phyloP scores from a whole-genome alignment of 371 early-diverging fungal genomes.

The Batrachochytrium dendrobatidis region DNA sequence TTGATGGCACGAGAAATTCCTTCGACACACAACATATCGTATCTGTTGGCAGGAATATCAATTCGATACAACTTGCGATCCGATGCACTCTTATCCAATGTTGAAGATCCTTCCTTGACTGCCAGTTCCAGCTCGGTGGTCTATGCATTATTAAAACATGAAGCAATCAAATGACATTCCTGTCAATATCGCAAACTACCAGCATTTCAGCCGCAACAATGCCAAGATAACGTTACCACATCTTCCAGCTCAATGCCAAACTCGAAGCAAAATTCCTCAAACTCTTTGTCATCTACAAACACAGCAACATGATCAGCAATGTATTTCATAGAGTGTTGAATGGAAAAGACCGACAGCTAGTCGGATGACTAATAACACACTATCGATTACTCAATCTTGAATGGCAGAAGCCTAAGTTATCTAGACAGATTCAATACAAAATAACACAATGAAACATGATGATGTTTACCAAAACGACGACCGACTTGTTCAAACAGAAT shows the following conservation, averaged over 20 bases:
- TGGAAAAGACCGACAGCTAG: no score
- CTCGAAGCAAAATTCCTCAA: slow-evolving; percentile 97
- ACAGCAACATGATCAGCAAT: no score
- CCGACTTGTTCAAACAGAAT: slow-evolving; percentile 76
- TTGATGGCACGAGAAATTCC: slow-evolving; percentile 86
- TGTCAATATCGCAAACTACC: background rate
- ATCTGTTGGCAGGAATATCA: slow-evolving; percentile 99
- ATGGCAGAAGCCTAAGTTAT: no score
- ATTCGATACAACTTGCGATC: slow-evolving; percentile 88
- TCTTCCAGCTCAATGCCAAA: slow-evolving; percentile 99
- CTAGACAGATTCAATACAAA: no score
- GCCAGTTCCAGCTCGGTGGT: slow-evolving; percentile 72
- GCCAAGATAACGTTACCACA: slow-evolving; percentile 39
- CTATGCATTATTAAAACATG: slow-evolving; percentile 33
- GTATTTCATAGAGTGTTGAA: no score
- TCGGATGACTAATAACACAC: no score
- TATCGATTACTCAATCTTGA: no score
- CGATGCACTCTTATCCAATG: slow-evolving; percentile 44
- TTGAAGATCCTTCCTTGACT: slow-evolving; percentile 54
- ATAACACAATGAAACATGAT: no score
- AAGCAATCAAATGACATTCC: background rate
- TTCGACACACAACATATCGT: slow-evolving; percentile 92
- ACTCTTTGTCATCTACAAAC: slow-evolving; percentile 62
- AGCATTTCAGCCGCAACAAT: slow-evolving; percentile 3
- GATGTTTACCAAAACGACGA: slow-evolving; percentile 72